Base-by-base conservation (phyloP, 441 rosid species). In the California macrophylla region DNA sequence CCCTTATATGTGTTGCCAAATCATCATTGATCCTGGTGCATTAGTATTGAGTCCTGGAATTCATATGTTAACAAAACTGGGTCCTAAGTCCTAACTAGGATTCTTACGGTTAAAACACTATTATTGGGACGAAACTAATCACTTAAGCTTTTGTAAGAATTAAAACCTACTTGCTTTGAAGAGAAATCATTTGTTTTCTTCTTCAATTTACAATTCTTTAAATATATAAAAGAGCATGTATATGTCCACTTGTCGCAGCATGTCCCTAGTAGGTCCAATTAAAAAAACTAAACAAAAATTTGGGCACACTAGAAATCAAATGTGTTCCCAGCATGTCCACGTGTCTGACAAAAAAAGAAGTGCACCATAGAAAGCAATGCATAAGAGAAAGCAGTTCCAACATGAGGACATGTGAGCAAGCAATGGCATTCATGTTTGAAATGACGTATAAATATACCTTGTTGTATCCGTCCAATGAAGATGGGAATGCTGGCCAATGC, bases 381-480 rank as follows among this genome's bases (percentile, higher is more conserved):
- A 45, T 13, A 4, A 45, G 18, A 45, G 42, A n/a, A n/a, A 15
- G 52, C 5, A 45, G 54, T n/a, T 45, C 5, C 38, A 32, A 32
- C 42, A 36, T 7, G 42, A 62, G 30, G 30, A 58, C 64, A 58
- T 24, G 64, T 23, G 28, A 13, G 15, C 30, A 23, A 9, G 30
- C 30, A 58, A 24, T 58, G 6, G 13, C 52, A 58, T 58, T 58
- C 30, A 24, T 58, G n/a, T 24, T 58, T 58, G 64, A 58, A 12
- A 62, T 62, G 34, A 15, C 66, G 30, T 72, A 50, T 50, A 78
- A 70, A 62, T 60, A 65, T 84, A 91, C 99, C 99, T 90, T 32
- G 84, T 80, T 66, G 84, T 86, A 77, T 94, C 91, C 28, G 86
- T 86, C 91, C 96, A 94, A 62, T 87, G 96, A 79, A 94, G 96